Evolutionary conservation across 2,329 filamentous ascomycete species (phyloP), one percentile per base, ranked within the genome.

Genomic region (Trichoderma breve): DNA sequence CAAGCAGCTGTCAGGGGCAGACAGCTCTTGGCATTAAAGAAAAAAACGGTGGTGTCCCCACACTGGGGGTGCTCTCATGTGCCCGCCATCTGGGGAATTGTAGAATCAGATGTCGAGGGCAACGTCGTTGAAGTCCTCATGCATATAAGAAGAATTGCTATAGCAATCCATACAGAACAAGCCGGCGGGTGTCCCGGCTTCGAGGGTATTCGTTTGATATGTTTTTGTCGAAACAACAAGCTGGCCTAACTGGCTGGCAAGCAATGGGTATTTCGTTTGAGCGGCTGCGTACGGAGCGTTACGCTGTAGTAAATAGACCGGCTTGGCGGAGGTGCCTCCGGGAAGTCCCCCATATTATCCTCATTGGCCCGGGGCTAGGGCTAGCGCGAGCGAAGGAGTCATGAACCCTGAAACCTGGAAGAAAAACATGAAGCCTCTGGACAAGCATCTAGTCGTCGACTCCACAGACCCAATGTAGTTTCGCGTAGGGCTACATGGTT

Each of bases 401-500:
- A 70, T 62, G n/a, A 70, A 61, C 67, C 67, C 36, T 70, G 67
- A 53, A 53, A n/a, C 32, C 66, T 14, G 18, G 57, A 32, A 30
- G n/a, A 34, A 61, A 21, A 51, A 66, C 47, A 55, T n/a, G 47
- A 34, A 36, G 47, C 30, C 30, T 55, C 53, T 34, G 43, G 28
- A 65, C 63, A 65, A 55, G 65, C 65, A 60, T 61, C 47, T 21
- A 5, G 60, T 43, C 36, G 24, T 61, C 67, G 67, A 24, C 39
- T 62, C 57, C 58, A 53, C 67, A 32, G 57, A 58, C 67, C 30
- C 57, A 36, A 62, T 21, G 55, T 62, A 32, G 67, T 70, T 70
- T 70, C 57, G 57, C 24, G 36, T 70, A 70, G 43, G 67, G 67
- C 67, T 70, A 70, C 21, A 24, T 53, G 47, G 67, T 30, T 62